Base-by-base conservation (phyloP, 2,329 filamentous ascomycete species). In the Neonectria sp. region DNA sequence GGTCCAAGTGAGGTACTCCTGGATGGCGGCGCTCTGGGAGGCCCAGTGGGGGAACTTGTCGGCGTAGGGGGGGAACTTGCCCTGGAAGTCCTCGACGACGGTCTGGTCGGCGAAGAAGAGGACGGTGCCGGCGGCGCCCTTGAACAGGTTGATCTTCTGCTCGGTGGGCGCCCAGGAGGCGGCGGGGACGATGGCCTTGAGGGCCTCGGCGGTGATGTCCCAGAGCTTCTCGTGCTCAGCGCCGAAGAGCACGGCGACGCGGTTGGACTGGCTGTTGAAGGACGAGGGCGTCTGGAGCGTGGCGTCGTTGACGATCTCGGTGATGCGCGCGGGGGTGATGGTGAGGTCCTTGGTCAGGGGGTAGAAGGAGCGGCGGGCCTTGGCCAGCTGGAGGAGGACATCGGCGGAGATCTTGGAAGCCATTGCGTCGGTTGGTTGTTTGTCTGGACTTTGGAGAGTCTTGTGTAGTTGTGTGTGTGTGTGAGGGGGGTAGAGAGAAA, bases 221-320 rank as follows among this genome's bases (percentile, higher is more conserved):
- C 95, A 98, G 74, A 97, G 90, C 84, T 93, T 92, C 76, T 95
- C 91, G 85, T 98, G 95, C 81, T 97, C 93, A 69, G 88, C 89
- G 76, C 92, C 91, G 77, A 96, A 87, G 61, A 98, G 89, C 58
- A 97, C 88, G 55, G 97, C 88, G 65, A 92, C 83, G 67, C 95
- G 91, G 73, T 93, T 92, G 73, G 90, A 90, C 85, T 97, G 95
- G 48, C 90, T 93, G 90, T 98, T 97, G 91, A 97, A 98, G 71
- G 91, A 90, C 59, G 89, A 92, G 48, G 95, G 95, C 2, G 92
- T 86, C 80, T 94, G 86, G 67, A 89, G 84, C 73, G 96, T 85
- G 61, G 90, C 86, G 73, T 89, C 80, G 79, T 86, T 83, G 79
- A 91, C 87, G 77, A 95, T 89, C 75, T 92, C 88, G 76, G 88